Base-by-base conservation (phyloP, 345 rosid species). In the Pistacia atlantica region DNA sequence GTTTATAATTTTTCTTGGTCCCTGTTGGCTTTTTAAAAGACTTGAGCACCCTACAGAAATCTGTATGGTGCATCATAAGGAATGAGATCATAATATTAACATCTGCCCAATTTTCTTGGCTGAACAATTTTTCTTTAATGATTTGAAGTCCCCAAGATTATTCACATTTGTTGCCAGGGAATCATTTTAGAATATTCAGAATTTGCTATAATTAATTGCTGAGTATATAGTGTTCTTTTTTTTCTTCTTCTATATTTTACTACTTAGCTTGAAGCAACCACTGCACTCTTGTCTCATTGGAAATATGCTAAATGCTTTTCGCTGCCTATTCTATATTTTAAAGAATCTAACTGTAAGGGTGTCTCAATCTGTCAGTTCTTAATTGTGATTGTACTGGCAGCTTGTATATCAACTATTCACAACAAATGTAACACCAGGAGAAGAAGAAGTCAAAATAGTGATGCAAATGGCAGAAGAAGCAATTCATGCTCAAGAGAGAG, bases 381-480 rank as follows among this genome's bases (percentile, higher is more conserved):
- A 3, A 31, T 61, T 38, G 11, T 65, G 38, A 61, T 79, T n/a
- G 38, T 78, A 46, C 73, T 81, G 75, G 77, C 92, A 94, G 97
- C 97, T 91, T 76, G 94, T 95, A 45, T 93, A 90, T 83, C 93
- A 87, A 83, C 89, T 95, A 52, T 95, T 93, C 79, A 89, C 83
- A n/a, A 90, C 95, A 75, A 78, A 84, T 64, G 88, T 93, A 84
- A 87, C 85, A 78, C 93, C 96, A 11, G 88, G 90, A 82, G 97
- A 91, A 79, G 98, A 90, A 89, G 94, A 89, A 80, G 93, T 93
- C 72, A 89, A 89, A 79, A 88, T 90, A 77, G 98, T 93, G 84
- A 91, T 91, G 97, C 94, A 95, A 83, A 90, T 88, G 97, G 90
- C 93, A 65, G 91, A 91, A 86, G 97, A 93, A 87, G 91, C 87